Evolutionary conservation across 768 basidiomycete species (phyloP).

Genomic region (Hemileccinum impolitum): DNA sequence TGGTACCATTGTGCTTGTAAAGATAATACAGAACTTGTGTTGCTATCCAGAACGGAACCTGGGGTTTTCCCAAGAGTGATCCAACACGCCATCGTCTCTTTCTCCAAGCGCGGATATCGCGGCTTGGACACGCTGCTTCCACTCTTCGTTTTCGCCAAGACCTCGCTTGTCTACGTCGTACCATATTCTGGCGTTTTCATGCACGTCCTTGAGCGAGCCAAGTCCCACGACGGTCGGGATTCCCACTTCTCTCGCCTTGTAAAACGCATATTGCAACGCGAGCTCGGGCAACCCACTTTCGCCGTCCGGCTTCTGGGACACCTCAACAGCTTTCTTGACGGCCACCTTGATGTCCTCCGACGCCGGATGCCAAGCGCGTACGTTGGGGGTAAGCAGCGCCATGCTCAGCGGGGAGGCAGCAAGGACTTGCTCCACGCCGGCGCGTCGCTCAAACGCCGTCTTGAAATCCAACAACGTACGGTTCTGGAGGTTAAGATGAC

Average conservation of each 20-base stretch:
- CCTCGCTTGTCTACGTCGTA: slow-evolving; percentile 46
- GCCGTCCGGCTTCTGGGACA: slow-evolving; percentile 36
- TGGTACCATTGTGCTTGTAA: slow-evolving; percentile 21
- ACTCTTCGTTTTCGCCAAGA: slow-evolving; percentile 34
- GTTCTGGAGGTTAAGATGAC: slow-evolving; percentile 77
- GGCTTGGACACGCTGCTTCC: slow-evolving; percentile 38
- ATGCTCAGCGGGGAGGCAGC: slow-evolving; percentile 84
- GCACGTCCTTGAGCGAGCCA: slow-evolving; percentile 68
- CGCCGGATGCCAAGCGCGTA: slow-evolving; percentile 78
- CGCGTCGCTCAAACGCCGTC: slow-evolving; percentile 55
- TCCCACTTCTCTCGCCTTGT: slow-evolving; percentile 39
- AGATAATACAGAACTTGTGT: slow-evolving; percentile 18
- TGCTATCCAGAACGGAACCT: slow-evolving; percentile 13
- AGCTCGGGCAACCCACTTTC: slow-evolving; percentile 49
- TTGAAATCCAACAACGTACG: slow-evolving; percentile 54
- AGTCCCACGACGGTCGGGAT: slow-evolving; percentile 73
- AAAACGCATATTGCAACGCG: slow-evolving; percentile 71
- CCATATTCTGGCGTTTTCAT: slow-evolving; percentile 70
- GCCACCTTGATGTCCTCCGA: slow-evolving; percentile 47
- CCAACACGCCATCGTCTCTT: slow-evolving; percentile 42
- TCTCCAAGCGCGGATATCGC: slow-evolving; percentile 42
- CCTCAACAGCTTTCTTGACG: slow-evolving; percentile 34
- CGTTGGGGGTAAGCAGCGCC: slow-evolving; percentile 62
- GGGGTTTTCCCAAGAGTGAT: slow-evolving; percentile 76
- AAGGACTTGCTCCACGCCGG: slow-evolving; percentile 63